These are phyloP conservation scores for Carex parvula DNA, from an alignment of 176 grass and related monocot genomes.

Conservation along the genomic window DNA sequence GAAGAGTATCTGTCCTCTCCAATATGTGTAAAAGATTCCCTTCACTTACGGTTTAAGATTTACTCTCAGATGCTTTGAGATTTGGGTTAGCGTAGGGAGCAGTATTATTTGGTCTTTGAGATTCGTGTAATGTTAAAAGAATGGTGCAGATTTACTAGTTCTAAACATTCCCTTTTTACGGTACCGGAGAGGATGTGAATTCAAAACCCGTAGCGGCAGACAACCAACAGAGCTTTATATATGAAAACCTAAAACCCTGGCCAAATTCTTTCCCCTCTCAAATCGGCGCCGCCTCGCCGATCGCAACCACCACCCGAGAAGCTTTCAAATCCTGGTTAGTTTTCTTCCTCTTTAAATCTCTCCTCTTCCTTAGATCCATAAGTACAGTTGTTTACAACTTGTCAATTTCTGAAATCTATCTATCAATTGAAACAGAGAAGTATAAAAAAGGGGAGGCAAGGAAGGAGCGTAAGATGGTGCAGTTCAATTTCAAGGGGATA, in stretches of 20 bases:
- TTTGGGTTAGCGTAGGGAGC: no score
- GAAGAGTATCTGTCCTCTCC: no score
- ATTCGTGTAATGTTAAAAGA: no score
- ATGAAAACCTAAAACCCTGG: slow-evolving; percentile 2
- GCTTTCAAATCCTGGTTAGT: background rate
- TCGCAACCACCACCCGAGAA: background rate
- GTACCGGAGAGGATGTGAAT: no score
- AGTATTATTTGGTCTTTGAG: no score
- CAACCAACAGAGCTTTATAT: background rate
- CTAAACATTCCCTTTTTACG: no score
- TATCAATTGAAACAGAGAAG: background rate
- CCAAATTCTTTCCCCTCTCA: background rate
- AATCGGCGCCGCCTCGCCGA: slow-evolving; percentile 14
- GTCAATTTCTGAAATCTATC: no score
- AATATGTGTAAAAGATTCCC: no score
- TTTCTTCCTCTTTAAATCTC: background rate
- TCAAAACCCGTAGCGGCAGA: background rate
- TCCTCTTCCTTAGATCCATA: background rate
- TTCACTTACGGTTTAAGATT: no score
- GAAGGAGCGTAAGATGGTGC: slow-evolving; percentile 34
- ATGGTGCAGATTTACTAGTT: no score
- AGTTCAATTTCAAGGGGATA: slow-evolving; percentile 51
- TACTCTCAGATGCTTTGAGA: no score
- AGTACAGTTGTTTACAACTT: background rate
- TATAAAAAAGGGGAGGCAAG: no score